Conservation (phyloP, 257 asterid species). For the Nyctanthes arbortristis region DNA sequence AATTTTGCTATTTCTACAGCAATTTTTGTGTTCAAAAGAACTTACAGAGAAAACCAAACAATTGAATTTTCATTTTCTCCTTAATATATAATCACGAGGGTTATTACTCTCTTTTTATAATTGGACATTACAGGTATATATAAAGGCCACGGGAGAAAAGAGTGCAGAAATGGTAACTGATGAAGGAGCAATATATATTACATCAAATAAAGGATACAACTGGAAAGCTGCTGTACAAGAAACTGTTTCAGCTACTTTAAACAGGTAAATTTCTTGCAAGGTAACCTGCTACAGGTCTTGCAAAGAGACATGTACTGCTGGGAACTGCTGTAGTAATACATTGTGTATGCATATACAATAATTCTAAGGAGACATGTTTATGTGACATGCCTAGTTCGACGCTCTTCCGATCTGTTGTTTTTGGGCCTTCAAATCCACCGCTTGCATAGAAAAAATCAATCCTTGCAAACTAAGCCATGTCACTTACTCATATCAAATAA, state of each 20-base stretch:
- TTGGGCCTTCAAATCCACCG: too few relatives aligned
- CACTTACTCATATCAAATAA: too few relatives aligned
- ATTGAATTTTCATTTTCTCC: not conserved
- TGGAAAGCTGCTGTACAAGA: conserved; percentile 99
- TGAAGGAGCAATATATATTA: conserved; percentile 91
- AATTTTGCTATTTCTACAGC: not conserved
- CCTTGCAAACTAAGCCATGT: too few relatives aligned
- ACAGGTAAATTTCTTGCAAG: conserved; percentile 57
- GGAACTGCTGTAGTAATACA: not conserved
- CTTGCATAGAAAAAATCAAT: too few relatives aligned
- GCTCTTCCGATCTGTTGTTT: too few relatives aligned
- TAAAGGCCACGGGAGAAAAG: conserved; percentile 78
- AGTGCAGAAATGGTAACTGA: conserved; percentile 97
- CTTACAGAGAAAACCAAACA: not conserved
- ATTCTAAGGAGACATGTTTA: too few relatives aligned
- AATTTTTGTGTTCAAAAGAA: not conserved
- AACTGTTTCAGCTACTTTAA: conserved; percentile 95
- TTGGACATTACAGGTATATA: conserved; percentile 65
- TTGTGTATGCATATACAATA: not conserved
- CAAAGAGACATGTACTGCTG: not conserved
- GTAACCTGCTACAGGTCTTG: conserved; percentile 3
- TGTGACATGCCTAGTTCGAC: too few relatives aligned
- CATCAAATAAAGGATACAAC: conserved; percentile 93
- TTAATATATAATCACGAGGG: not conserved
- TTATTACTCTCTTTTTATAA: not conserved